These are phyloP conservation scores for Micractinium sp. DNA, from an alignment of 139 green algal species.

Conservation along the genomic window DNA sequence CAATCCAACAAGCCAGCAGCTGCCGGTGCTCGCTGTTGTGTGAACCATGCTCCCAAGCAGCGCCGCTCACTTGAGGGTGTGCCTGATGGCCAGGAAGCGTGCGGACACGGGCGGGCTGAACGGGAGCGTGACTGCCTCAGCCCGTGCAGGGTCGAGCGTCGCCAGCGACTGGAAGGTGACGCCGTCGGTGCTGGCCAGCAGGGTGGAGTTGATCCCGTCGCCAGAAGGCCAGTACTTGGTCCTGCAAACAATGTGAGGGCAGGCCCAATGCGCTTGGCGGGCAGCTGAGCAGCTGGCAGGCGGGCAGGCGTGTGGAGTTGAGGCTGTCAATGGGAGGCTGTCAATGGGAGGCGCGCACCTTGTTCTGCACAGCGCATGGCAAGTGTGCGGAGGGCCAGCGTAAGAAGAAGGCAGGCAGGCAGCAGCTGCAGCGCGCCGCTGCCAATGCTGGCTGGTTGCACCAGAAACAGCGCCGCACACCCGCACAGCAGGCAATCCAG, in stretches of 20 bases:
- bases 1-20: too few relatives aligned
- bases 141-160: background rate
- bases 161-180: background rate
- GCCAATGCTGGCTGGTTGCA: too few relatives aligned
- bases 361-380: too few relatives aligned
- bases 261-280: too few relatives aligned
- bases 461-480: too few relatives aligned
- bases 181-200: background rate
- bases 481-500: too few relatives aligned
- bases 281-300: too few relatives aligned
- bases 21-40: too few relatives aligned
- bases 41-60: too few relatives aligned
- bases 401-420: too few relatives aligned
- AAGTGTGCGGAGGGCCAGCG: background rate
- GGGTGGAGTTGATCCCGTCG: background rate
- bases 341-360: too few relatives aligned
- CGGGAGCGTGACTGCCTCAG: background rate
- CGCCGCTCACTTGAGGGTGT: background rate
- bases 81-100: background rate
- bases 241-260: background rate
- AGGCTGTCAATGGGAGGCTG: background rate
- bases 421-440: too few relatives aligned
- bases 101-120: background rate
- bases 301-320: background rate
- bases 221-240: background rate